These are phyloP conservation scores for Skeletonema costatum DNA, from an alignment of 108 stramenopile species.

Conservation along the genomic window DNA sequence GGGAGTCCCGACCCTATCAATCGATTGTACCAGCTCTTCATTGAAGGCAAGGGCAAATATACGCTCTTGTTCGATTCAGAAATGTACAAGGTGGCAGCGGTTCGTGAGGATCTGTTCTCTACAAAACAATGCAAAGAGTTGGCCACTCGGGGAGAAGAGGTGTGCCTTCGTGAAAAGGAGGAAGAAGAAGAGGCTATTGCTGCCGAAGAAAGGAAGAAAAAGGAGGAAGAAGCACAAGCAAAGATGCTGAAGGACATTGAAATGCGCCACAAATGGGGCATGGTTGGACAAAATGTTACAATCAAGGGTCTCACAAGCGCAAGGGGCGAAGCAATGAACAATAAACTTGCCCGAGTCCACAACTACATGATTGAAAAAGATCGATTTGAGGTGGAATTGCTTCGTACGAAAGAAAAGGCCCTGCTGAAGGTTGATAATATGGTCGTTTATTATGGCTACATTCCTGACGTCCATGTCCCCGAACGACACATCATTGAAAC, in stretches of 20 bases:
- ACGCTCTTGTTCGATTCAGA: conserved; percentile 40
- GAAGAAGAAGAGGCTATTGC: conserved; percentile 37
- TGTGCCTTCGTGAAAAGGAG: conserved; percentile 23
- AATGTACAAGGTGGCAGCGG: conserved; percentile 30
- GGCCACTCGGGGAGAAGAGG: conserved; percentile 17
- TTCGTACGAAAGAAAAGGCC: conserved; percentile 21
- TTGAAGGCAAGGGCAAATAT: conserved; percentile 46
- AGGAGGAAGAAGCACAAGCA: conserved; percentile 26
- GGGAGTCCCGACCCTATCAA: conserved; percentile 36
- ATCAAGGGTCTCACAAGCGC: conserved; percentile 33
- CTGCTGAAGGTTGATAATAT: conserved; percentile 29
- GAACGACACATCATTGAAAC: neutral
- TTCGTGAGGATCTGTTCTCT: conserved; percentile 39
- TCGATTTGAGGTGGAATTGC: conserved; percentile 29
- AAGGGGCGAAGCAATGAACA: conserved; percentile 22
- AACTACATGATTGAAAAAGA: conserved; percentile 29
- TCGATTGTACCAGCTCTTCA: conserved; percentile 51
- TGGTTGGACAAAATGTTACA: conserved; percentile 28
- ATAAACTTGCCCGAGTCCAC: conserved; percentile 8
- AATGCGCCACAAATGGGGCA: conserved; percentile 26
- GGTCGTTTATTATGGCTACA: conserved; percentile 22
- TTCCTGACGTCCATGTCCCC: neutral
- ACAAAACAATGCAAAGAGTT: conserved; percentile 46
- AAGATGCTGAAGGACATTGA: conserved; percentile 34
- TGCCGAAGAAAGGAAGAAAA: conserved; percentile 13